Percentiles rank a stretch among this genome's conserved stretches.
These are phyloP conservation scores for Chrysoporthe deuterocubensis DNA, from an alignment of 2,329 filamentous ascomycete genomes.

Conservation along the genomic window DNA sequence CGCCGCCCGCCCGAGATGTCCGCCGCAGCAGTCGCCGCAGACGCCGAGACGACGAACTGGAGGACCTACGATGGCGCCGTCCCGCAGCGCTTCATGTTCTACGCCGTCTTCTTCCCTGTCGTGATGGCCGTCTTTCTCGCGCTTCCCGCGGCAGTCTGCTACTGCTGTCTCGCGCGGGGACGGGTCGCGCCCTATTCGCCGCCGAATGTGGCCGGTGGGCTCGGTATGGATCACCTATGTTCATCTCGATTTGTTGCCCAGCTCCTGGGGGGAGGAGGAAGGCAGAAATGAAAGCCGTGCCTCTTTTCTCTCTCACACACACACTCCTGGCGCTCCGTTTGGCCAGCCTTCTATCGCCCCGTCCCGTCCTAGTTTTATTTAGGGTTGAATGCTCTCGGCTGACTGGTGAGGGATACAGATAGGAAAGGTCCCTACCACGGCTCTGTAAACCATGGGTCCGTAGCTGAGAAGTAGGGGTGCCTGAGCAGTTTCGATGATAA, in stretches of 20 bases:
- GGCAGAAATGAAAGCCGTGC: neutral
- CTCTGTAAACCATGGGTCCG: conserved; percentile 7
- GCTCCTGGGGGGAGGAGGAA: neutral
- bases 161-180: conserved; percentile 17
- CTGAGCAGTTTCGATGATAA: neutral
- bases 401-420: conserved; percentile 9
- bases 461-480: conserved; percentile 15
- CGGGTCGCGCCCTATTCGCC: conserved; percentile 21
- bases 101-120: conserved; percentile 22
- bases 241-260: neutral
- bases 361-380: neutral
- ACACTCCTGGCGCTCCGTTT: neutral
- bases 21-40: conserved; percentile 21
- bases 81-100: conserved; percentile 15
- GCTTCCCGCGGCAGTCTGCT: conserved; percentile 25
- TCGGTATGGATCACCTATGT: neutral
- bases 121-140: conserved; percentile 18
- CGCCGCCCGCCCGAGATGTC: conserved; percentile 7
- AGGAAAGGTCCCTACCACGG: conserved; percentile 2
- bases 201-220: conserved; percentile 14
- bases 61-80: conserved; percentile 19
- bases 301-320: neutral
- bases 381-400: neutral
- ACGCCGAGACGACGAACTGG: conserved; percentile 26
- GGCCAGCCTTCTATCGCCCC: neutral